A percentile compares a stretch with the other conserved stretches of the same genome.
These are phyloP conservation scores for Amanita thiersii DNA, from an alignment of 768 basidiomycete species.

Conservation along the genomic window DNA sequence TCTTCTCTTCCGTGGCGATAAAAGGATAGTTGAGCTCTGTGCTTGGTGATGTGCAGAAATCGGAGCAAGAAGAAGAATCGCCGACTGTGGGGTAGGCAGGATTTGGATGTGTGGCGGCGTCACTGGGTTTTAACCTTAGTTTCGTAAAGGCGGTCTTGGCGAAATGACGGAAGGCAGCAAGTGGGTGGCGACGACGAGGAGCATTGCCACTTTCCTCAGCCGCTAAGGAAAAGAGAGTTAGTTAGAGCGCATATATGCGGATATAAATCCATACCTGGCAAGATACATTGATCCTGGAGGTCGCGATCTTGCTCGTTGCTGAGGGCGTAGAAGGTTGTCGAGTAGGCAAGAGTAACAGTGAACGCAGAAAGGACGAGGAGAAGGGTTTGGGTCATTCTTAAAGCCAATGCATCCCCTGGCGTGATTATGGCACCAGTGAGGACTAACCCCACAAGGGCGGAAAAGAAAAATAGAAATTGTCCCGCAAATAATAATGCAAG, in stretches of 20 bases:
- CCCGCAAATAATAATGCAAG: neutral
- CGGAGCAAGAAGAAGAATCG: neutral
- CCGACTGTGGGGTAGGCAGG: neutral
- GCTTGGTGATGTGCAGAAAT: constrained; percentile 1
- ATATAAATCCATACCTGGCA: neutral
- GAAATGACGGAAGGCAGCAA: neutral
- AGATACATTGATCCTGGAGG: constrained; percentile 3
- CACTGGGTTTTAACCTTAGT: neutral
- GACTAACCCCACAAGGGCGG: neutral
- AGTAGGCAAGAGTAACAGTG: constrained; percentile 1
- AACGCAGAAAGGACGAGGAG: constrained; percentile 4
- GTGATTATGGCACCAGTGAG: neutral
- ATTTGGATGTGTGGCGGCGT: neutral
- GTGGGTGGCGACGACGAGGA: no score
- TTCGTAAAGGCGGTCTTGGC: constrained; percentile 4
- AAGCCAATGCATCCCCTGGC: neutral
- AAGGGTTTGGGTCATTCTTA: neutral
- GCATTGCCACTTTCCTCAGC: neutral
- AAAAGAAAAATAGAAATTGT: constrained; percentile 6
- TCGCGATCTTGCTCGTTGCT: neutral
- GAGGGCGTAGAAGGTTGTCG: constrained; percentile 2
- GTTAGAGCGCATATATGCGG: constrained; percentile 1
- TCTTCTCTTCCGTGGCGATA: constrained; percentile 2
- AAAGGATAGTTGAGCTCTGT: constrained; percentile 1
- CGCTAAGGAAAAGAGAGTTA: constrained; percentile 2